phyloP scores from a whole-genome alignment of 164 flowering plant genomes.

The Houttuynia cordata region DNA sequence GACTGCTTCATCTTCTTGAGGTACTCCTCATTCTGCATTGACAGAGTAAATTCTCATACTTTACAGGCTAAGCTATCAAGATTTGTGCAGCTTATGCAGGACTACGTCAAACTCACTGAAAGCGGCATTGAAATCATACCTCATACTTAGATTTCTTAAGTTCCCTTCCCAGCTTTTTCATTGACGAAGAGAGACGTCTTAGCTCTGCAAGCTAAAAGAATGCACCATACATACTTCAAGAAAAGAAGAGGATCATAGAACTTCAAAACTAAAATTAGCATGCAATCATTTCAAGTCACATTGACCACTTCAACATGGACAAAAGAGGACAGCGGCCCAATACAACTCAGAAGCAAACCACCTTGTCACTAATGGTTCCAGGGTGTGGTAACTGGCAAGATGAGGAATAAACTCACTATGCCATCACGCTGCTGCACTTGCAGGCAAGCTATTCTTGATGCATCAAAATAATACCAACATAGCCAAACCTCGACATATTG shows the following conservation, averaged over 20 bases:
- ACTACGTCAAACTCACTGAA: not conserved
- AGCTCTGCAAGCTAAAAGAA: slow-evolving; percentile 66
- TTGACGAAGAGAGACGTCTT: slow-evolving; percentile 74
- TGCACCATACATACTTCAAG: not conserved
- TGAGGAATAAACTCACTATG: too few species aligned
- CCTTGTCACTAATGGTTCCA: not conserved
- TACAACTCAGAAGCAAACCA: too few species aligned
- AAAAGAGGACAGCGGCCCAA: not conserved
- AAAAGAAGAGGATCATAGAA: not conserved
- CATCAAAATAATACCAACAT: too few species aligned
- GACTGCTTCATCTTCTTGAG: slow-evolving; percentile 46
- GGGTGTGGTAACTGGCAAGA: too few species aligned
- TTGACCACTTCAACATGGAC: not conserved
- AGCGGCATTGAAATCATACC: slow-evolving; percentile 33
- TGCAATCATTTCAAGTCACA: too few species aligned
- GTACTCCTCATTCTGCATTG: slow-evolving; percentile 66
- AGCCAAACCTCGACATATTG: not conserved
- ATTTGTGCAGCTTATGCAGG: not conserved
- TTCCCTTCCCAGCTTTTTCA: slow-evolving; percentile 74
- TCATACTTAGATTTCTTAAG: slow-evolving; percentile 43
- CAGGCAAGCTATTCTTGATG: not conserved
- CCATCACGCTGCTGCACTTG: not conserved
- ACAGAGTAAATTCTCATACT: slow-evolving; percentile 1
- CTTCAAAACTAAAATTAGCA: not conserved
- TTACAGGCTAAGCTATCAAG: not conserved